Percentiles rank a stretch among this genome's conserved stretches.
These are phyloP conservation scores for Scheffersomyces lignicola DNA, from an alignment of 1,139 yeast genomes.

Conservation along the genomic window DNA sequence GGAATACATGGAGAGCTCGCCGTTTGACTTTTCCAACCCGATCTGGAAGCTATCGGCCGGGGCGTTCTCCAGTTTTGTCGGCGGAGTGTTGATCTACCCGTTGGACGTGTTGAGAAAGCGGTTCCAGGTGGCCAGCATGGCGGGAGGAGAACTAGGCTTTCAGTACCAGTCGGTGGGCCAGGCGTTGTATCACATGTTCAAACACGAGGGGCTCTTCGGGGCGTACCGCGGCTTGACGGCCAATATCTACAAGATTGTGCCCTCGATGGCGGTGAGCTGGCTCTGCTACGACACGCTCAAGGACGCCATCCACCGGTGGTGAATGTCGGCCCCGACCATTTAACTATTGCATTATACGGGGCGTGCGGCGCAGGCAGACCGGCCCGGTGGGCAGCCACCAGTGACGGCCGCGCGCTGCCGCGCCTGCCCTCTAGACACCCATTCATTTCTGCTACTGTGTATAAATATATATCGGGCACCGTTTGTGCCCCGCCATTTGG, in stretches of 20 bases:
- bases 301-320: slow-evolving; percentile 39
- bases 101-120: slow-evolving; percentile 85
- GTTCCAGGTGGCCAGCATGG: slow-evolving; percentile 87
- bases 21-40: slow-evolving; percentile 42
- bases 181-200: slow-evolving; percentile 68
- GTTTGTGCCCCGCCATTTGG: too few relatives aligned
- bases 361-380: too few relatives aligned
- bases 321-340: too few relatives aligned
- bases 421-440: background rate
- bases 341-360: too few relatives aligned
- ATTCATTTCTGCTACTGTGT: background rate
- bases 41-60: slow-evolving; percentile 72
- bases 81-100: slow-evolving; percentile 88
- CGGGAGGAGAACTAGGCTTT: slow-evolving; percentile 77
- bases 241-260: slow-evolving; percentile 85
- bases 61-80: slow-evolving; percentile 65
- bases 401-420: too few relatives aligned
- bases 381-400: too few relatives aligned
- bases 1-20: slow-evolving; percentile 48
- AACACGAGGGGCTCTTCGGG: slow-evolving; percentile 75
- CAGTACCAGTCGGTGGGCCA: slow-evolving; percentile 70
- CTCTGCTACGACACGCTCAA: slow-evolving; percentile 72
- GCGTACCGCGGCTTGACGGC: slow-evolving; percentile 88
- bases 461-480: slow-evolving; percentile 1
- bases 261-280: slow-evolving; percentile 97